phyloP scores from a whole-genome alignment of 2,329 filamentous ascomycete genomes.

The Diaporthe sp. region DNA sequence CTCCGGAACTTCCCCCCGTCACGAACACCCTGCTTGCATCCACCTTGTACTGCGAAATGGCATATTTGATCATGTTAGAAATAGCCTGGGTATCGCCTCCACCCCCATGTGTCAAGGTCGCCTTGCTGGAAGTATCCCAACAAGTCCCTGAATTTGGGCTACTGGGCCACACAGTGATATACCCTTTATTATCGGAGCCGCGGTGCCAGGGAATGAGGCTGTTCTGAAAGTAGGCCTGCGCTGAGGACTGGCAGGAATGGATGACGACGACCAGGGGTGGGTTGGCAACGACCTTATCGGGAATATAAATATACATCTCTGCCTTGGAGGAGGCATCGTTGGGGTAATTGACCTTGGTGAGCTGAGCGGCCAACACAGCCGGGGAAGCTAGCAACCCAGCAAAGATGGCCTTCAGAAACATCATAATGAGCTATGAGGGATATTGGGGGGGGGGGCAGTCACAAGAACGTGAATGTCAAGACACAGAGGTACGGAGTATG shows the following conservation, averaged over 20 bases:
- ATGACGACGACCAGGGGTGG: conserved; percentile 49
- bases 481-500: neutral
- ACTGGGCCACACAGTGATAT: conserved; percentile 61
- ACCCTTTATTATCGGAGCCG: conserved; percentile 48
- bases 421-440: conserved; percentile 16
- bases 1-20: conserved; percentile 48
- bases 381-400: conserved; percentile 39
- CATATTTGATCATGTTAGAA: conserved; percentile 46
- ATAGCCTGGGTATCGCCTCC: conserved; percentile 39
- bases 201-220: conserved; percentile 48
- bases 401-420: conserved; percentile 40
- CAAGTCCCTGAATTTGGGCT: no score
- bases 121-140: conserved; percentile 66
- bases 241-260: conserved; percentile 50
- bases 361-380: conserved; percentile 41
- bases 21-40: conserved; percentile 47
- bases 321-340: conserved; percentile 49
- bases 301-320: conserved; percentile 50
- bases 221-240: conserved; percentile 49
- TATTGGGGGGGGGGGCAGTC: no score
- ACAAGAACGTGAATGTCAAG: neutral
- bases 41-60: conserved; percentile 44
- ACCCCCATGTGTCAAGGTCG: conserved; percentile 48
- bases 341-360: conserved; percentile 49
- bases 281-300: conserved; percentile 47